Evolutionary conservation across 768 basidiomycete genomes (phyloP).

Genomic region (Chlorophyllum brunneum): DNA sequence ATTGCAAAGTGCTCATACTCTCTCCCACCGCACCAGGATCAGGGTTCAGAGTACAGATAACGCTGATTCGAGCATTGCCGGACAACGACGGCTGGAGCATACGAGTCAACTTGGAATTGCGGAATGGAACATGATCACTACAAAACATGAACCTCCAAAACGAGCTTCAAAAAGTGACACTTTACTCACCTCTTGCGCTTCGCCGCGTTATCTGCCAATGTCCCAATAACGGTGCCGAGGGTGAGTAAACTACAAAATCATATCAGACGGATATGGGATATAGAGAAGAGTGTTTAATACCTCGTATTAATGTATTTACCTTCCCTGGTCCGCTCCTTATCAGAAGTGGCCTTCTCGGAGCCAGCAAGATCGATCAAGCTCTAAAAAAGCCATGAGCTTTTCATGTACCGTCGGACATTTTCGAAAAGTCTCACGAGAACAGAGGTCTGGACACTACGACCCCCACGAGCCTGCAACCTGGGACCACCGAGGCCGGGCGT

Average conservation of each 20-base stretch:
- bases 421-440: conserved; percentile 46
- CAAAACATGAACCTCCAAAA: not conserved
- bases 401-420: too few species aligned
- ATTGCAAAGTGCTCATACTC: conserved; percentile 83
- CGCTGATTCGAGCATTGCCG: conserved; percentile 93
- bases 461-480: conserved; percentile 71
- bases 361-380: conserved; percentile 95
- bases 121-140: conserved; percentile 89
- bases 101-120: conserved; percentile 92
- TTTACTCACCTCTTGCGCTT: conserved; percentile 61
- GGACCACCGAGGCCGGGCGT: conserved; percentile 50
- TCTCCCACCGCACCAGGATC: conserved; percentile 75
- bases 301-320: conserved; percentile 96
- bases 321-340: conserved; percentile 93
- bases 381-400: conserved; percentile 31
- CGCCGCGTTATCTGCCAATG: conserved; percentile 83
- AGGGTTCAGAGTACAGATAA: conserved; percentile 94
- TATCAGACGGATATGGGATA: not conserved
- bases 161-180: not conserved
- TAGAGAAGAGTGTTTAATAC: conserved; percentile 26
- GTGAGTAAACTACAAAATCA: conserved; percentile 66
- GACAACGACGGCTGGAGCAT: conserved; percentile 93
- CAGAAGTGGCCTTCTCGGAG: conserved; percentile 92
- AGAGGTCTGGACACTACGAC: conserved; percentile 73
- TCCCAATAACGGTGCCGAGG: conserved; percentile 88